phyloP scores from a whole-genome alignment of 169 alveolate genomes.

The Pseudocohnilembus persalinus region DNA sequence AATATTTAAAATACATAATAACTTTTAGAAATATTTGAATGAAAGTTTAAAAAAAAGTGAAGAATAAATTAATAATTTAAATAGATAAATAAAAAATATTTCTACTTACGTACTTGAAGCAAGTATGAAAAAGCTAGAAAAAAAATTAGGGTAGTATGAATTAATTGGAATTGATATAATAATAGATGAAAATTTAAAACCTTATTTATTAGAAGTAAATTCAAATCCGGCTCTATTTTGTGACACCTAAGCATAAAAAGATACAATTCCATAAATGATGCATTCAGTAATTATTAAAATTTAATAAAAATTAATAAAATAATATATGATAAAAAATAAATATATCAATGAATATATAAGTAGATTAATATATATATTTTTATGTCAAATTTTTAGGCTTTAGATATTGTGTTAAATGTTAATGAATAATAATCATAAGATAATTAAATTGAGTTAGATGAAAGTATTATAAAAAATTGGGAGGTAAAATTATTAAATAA shows the following conservation, averaged over 20 bases:
- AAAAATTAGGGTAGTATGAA: conserved; percentile 72
- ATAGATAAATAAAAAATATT: conserved; percentile 42
- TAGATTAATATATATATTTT: no score
- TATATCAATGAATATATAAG: no score
- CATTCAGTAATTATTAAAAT: conserved; percentile 15
- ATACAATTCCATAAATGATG: conserved; percentile 55
- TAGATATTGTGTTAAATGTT: conserved; percentile 3
- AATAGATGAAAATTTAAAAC: conserved; percentile 67
- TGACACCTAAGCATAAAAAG: conserved; percentile 52
- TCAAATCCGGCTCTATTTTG: conserved; percentile 82
- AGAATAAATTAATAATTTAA: conserved; percentile 41
- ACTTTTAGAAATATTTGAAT: conserved; percentile 10
- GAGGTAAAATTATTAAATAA: no score
- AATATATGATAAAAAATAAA: neutral
- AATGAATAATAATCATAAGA: no score
- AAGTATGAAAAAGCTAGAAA: conserved; percentile 44
- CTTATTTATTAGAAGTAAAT: conserved; percentile 79
- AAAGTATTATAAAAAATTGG: no score
- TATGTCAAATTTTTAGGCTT: neutral
- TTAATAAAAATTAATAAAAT: neutral
- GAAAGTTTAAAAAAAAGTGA: neutral
- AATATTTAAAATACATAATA: neutral
- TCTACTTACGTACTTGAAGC: conserved; percentile 43
- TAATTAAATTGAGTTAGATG: no score
- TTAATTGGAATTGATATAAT: conserved; percentile 81